Evolutionary conservation across 139 green algal species (phyloP).

Genomic region (Chlamydomonas schloesseri): DNA sequence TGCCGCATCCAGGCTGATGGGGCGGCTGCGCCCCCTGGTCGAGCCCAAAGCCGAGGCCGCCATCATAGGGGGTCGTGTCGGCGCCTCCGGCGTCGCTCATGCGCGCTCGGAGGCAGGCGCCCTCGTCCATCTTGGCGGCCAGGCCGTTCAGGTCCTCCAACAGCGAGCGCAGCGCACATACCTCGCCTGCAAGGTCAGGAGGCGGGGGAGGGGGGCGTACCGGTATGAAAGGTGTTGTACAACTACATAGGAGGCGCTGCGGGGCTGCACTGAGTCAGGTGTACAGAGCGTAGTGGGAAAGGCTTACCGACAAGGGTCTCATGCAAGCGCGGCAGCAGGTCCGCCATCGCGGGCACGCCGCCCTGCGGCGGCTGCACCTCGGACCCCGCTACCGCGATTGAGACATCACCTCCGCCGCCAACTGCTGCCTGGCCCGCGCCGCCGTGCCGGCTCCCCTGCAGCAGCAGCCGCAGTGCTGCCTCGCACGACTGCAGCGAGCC

Average conservation of each 20-base stretch:
- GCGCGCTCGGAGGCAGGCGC: background rate
- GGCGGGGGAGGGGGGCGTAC: background rate
- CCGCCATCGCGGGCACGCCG: slow-evolving; percentile 24
- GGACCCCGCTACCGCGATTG: too few species aligned
- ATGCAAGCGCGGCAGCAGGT: slow-evolving; percentile 12
- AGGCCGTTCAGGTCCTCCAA: slow-evolving; percentile 1
- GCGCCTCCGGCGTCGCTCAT: background rate
- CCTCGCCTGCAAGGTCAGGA: slow-evolving; percentile 3
- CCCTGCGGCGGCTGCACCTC: background rate
- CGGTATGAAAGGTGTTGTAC: too few species aligned
- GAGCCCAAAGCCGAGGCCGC: background rate
- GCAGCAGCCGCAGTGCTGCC: slow-evolving; percentile 3
- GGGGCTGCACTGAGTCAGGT: too few species aligned
- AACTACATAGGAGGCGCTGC: too few species aligned
- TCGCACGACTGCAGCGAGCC: slow-evolving; percentile 7
- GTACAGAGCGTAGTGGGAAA: too few species aligned
- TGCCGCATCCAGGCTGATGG: background rate
- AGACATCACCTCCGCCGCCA: background rate
- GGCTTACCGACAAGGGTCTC: slow-evolving; percentile 22
- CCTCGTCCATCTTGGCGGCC: slow-evolving; percentile 8
- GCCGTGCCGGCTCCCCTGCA: background rate
- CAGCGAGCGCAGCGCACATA: slow-evolving; percentile 1
- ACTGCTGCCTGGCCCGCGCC: background rate
- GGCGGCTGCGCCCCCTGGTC: background rate
- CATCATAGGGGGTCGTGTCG: too few species aligned